These are phyloP conservation scores for Chrysopogon serrulatus DNA, from an alignment of 176 grass and related monocot genomes.

Conservation along the genomic window DNA sequence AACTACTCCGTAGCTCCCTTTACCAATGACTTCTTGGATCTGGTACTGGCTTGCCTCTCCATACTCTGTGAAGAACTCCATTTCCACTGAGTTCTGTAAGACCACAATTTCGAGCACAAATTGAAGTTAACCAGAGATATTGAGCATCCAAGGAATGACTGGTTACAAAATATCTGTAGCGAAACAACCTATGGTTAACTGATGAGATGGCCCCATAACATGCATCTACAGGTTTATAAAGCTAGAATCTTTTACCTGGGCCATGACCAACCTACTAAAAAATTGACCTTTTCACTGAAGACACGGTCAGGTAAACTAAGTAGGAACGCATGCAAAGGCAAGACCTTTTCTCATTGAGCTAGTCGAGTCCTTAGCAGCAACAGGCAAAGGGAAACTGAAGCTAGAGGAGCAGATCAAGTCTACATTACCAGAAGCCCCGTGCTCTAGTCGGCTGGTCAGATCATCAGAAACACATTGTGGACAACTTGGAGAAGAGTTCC, in stretches of 20 bases:
- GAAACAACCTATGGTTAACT: neutral
- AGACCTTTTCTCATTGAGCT: constrained; percentile 11
- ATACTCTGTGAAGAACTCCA: constrained; percentile 93
- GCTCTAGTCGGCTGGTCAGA: neutral
- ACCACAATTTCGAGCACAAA: constrained; percentile 14
- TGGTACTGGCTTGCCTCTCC: constrained; percentile 48
- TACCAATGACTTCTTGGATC: too few relatives aligned
- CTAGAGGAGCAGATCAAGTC: constrained; percentile 26
- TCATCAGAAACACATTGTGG: constrained; percentile 2
- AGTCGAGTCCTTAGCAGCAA: neutral
- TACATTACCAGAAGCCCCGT: neutral
- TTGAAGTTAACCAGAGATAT: neutral
- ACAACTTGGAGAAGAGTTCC: constrained; percentile 10
- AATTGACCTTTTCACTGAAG: constrained; percentile 6
- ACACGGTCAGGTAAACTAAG: neutral
- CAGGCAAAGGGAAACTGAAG: neutral
- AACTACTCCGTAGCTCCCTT: too few relatives aligned
- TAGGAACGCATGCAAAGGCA: constrained; percentile 2
- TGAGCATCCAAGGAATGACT: neutral
- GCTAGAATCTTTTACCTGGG: neutral
- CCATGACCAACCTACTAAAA: constrained; percentile 2
- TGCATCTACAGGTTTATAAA: constrained; percentile 4
- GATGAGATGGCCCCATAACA: neutral
- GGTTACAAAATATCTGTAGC: neutral
- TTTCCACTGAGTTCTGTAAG: constrained; percentile 53